Base-by-base conservation (phyloP, 805 yeast genomes). In the Metschnikowia cubensis region DNA sequence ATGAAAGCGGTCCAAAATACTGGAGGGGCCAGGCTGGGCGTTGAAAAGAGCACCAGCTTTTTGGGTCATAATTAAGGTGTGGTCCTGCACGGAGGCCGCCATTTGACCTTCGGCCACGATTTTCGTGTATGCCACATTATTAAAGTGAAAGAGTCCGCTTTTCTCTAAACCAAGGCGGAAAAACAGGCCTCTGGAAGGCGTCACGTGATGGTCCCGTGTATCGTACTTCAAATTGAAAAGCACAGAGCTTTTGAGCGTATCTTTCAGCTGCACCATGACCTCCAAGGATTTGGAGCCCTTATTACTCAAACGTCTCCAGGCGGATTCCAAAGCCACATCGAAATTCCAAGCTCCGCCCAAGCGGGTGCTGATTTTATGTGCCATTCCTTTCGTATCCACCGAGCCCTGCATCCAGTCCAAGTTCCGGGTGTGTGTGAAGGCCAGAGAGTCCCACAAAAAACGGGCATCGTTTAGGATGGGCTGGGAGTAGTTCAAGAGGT, bases 1-100 rank as follows among this genome's bases (percentile, higher is more conserved):
- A 57, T 73, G 77, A 50, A 79, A 80, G 42, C 81, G 65, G 60
- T 81, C 85, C 66, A 80, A 67, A 6, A 80, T 65, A 55, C 67
- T 73, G n/a, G 67, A 60, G 13, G 72, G 54, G 2, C 53, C 53
- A 11, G 45, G 39, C 2, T 55, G 56, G 5, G 38, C 42, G 6
- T 60, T 55, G 47, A 59, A 60, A 35, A 74, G 59, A 0, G 67
- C 40, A 1, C 78, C 78, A 0, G 66, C 56, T 50, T 70, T 73
- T 41, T 56, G 59, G 34, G 75, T 55, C 35, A 64, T 43, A 2
- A 73, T 65, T 49, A 61, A 55, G 5, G 55, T 40, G 47, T 57
- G 59, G 49, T 42, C 46, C n/a, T 40, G 50, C 8, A 67, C 6
- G 31, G 57, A 56, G 20, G 52, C 48, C 1, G 76, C 72, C 14